phyloP scores from a whole-genome alignment of 805 yeast genomes.

The Candida golubevii region DNA sequence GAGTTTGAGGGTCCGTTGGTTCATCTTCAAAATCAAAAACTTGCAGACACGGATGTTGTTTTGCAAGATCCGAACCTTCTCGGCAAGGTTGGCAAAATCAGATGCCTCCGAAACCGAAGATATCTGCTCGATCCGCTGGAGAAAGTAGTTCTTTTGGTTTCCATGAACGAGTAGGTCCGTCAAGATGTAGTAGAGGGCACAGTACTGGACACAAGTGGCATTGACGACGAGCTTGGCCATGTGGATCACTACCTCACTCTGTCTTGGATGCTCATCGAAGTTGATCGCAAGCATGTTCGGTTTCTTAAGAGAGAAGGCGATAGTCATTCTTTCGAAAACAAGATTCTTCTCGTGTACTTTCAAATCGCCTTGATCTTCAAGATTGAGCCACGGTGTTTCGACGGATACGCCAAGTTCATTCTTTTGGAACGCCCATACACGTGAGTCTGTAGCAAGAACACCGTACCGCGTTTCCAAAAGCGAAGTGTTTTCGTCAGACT shows the following conservation, averaged over 20 bases:
- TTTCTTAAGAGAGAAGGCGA: conserved; percentile 42
- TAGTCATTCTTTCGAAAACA: conserved; percentile 32
- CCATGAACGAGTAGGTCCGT: conserved; percentile 33
- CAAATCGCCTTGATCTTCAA: conserved; percentile 26
- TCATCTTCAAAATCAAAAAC: conserved; percentile 38
- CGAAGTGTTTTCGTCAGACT: conserved; percentile 30
- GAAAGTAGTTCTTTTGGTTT: conserved; percentile 24
- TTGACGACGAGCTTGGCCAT: conserved; percentile 36
- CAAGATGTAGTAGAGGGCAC: conserved; percentile 30
- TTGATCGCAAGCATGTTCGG: conserved; percentile 49
- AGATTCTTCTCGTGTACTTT: conserved; percentile 22
- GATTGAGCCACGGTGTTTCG: conserved; percentile 17
- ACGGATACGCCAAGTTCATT: conserved; percentile 15
- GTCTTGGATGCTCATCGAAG: conserved; percentile 16
- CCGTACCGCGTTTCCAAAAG: conserved; percentile 56
- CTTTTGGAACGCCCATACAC: conserved; percentile 47
- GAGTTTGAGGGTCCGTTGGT: conserved; percentile 27
- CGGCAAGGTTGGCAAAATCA: conserved; percentile 34
- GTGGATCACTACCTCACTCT: conserved; percentile 29
- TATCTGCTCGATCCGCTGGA: conserved; percentile 39
- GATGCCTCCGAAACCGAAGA: conserved; percentile 33
- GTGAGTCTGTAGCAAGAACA: conserved; percentile 51
- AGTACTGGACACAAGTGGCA: conserved; percentile 37
- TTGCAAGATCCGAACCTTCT: conserved; percentile 28
- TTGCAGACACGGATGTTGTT: conserved; percentile 24